Conservation (phyloP, 2,329 filamentous ascomycete species). For the Claviceps pazoutovae region DNA sequence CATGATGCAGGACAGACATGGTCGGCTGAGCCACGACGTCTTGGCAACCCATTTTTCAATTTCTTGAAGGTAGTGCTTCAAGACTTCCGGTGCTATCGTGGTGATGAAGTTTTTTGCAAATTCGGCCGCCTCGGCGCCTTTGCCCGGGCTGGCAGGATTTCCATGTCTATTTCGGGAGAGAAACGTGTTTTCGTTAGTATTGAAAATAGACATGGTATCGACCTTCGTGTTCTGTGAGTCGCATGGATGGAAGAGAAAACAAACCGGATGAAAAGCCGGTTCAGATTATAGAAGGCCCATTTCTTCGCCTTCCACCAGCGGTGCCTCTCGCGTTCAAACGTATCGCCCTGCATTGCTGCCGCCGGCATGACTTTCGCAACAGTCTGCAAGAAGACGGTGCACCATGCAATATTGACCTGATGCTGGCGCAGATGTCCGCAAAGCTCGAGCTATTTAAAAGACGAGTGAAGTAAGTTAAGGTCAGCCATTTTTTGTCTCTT, state of each 20-base stretch:
- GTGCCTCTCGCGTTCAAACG: slow-evolving; percentile 77
- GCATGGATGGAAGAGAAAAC: slow-evolving; percentile 10
- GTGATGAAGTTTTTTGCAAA: slow-evolving; percentile 85
- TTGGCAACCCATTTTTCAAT: slow-evolving; percentile 98
- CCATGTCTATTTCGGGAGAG: slow-evolving; percentile 52
- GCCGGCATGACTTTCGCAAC: slow-evolving; percentile 75
- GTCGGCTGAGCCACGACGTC: slow-evolving; percentile 85
- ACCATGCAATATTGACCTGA: slow-evolving; percentile 84
- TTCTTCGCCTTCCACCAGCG: slow-evolving; percentile 99
- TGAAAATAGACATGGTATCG: neutral
- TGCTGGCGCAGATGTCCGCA: slow-evolving; percentile 64
- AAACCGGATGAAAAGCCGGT: slow-evolving; percentile 83
- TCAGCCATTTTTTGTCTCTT: neutral
- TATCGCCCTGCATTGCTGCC: slow-evolving; percentile 67
- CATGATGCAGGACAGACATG: slow-evolving; percentile 83
- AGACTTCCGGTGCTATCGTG: slow-evolving; percentile 87
- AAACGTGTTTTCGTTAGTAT: neutral
- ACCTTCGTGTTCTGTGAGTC: neutral
- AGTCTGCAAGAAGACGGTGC: slow-evolving; percentile 82
- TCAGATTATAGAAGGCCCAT: slow-evolving; percentile 96
- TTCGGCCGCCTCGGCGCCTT: slow-evolving; percentile 58
- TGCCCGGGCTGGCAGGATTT: slow-evolving; percentile 64
- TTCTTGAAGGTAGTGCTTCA: slow-evolving; percentile 86
- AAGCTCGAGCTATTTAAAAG: slow-evolving; percentile 59
- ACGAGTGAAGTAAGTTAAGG: too few species aligned